Evolutionary conservation across 2,329 filamentous ascomycete genomes (phyloP).

Genomic region (Talaromyces sp.): DNA sequence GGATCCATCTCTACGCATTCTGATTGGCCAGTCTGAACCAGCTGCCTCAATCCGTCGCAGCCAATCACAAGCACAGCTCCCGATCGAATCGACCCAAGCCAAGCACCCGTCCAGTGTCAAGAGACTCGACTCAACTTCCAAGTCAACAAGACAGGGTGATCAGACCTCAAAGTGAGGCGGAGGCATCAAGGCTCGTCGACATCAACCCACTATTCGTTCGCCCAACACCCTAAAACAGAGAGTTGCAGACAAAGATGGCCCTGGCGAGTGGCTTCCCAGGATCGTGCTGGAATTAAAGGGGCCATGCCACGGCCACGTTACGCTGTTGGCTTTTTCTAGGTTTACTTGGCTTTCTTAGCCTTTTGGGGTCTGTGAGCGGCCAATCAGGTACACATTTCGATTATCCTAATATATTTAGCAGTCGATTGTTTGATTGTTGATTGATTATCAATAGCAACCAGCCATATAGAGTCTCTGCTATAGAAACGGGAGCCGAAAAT

Average conservation of each 20-base stretch:
- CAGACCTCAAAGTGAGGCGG: constrained; percentile 18
- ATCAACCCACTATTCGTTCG: not conserved
- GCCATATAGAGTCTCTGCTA: not conserved
- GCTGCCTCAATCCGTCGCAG: not conserved
- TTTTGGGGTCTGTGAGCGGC: not conserved
- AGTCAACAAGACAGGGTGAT: not conserved
- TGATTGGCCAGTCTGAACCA: not conserved
- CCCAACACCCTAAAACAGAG: not conserved
- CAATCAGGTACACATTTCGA: not conserved
- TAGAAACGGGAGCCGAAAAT: not conserved
- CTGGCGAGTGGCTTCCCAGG: not conserved
- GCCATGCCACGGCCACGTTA: constrained; percentile 6
- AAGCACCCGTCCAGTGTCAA: not conserved
- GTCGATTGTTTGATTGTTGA: not conserved
- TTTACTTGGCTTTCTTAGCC: not conserved
- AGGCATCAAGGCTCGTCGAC: not conserved
- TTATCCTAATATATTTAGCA: not conserved
- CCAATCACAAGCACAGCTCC: not conserved
- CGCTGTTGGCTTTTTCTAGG: not conserved
- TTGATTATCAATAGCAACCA: not conserved
- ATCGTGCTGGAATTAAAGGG: constrained; percentile 7
- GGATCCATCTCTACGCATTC: not conserved
- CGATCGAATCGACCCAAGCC: not conserved
- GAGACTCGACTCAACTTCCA: too few relatives aligned
- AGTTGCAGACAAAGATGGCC: not conserved